Conservation (phyloP, 352 stramenopile species). For the Globisporangium sylvaticum region DNA sequence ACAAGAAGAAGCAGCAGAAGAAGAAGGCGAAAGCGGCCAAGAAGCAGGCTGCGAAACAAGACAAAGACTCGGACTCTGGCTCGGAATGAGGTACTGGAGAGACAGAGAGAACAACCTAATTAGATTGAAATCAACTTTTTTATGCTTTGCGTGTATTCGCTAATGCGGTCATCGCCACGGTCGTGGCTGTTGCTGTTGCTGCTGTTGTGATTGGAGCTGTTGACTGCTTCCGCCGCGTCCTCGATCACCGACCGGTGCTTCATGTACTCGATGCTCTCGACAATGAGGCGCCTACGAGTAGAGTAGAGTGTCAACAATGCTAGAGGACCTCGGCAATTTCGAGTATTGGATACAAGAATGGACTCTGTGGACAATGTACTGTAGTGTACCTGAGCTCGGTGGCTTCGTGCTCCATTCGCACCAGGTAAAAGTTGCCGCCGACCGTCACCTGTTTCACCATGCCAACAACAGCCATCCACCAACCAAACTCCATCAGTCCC, state of each 20-base stretch:
- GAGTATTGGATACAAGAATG: not conserved
- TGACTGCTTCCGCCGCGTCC: not conserved
- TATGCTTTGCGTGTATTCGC: not conserved
- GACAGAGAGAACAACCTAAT: not conserved
- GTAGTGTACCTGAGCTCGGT: constrained; percentile 27
- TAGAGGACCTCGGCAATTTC: not conserved
- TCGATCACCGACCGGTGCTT: constrained; percentile 15
- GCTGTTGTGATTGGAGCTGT: not conserved
- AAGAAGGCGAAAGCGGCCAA: constrained; percentile 18
- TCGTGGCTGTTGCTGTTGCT: not conserved
- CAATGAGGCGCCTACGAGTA: constrained; percentile 16
- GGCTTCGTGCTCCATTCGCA: constrained; percentile 59
- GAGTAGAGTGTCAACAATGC: not conserved
- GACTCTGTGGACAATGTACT: not conserved
- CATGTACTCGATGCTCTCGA: constrained; percentile 30
- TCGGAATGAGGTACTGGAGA: not conserved
- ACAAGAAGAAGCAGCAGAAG: constrained; percentile 20
- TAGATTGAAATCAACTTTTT: constrained; percentile 9
- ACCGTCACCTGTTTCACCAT: constrained; percentile 18
- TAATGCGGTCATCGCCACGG: not conserved
- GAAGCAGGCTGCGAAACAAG: constrained; percentile 4
- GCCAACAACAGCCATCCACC: not conserved
- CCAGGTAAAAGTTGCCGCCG: constrained; percentile 62
- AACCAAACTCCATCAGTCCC: not conserved
- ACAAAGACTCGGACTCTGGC: not conserved